Conservation (phyloP, 306 rosid species). For the Gastrolobium villosum region DNA sequence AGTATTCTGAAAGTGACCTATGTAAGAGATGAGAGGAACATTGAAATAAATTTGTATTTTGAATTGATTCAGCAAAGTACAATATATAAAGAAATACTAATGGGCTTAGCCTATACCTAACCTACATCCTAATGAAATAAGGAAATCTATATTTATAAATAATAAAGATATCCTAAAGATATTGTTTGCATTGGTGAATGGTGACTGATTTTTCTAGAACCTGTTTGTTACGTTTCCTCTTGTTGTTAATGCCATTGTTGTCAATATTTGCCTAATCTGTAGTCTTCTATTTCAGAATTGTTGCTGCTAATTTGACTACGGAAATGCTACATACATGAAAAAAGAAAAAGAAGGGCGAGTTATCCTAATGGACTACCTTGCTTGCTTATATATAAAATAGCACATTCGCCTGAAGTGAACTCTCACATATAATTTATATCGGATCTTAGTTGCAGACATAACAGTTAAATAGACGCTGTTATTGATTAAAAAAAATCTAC, state of each 20-base stretch:
- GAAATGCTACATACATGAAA: background rate
- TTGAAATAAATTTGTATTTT: too few species aligned
- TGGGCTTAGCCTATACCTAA: too few species aligned
- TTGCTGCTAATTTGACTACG: too few species aligned
- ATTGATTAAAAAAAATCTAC: too few species aligned
- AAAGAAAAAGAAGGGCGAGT: background rate
- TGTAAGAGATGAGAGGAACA: too few species aligned
- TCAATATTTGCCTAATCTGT: background rate
- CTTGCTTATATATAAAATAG: background rate
- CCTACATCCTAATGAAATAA: too few species aligned
- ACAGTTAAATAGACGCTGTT: slow-evolving; percentile 1
- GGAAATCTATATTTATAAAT: too few species aligned
- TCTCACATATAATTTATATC: background rate
- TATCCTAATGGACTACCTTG: background rate
- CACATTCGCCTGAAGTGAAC: background rate
- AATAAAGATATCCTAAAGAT: too few species aligned
- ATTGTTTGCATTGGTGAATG: background rate
- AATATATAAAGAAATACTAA: too few species aligned
- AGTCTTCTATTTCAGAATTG: too few species aligned
- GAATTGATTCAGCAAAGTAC: too few species aligned
- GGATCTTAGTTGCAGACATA: background rate
- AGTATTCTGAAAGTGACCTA: background rate
- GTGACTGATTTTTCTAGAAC: background rate
- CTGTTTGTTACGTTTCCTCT: background rate
- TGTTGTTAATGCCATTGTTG: background rate